These are phyloP conservation scores for Pluteus cervinus DNA, from an alignment of 768 basidiomycete species.

Conservation along the genomic window DNA sequence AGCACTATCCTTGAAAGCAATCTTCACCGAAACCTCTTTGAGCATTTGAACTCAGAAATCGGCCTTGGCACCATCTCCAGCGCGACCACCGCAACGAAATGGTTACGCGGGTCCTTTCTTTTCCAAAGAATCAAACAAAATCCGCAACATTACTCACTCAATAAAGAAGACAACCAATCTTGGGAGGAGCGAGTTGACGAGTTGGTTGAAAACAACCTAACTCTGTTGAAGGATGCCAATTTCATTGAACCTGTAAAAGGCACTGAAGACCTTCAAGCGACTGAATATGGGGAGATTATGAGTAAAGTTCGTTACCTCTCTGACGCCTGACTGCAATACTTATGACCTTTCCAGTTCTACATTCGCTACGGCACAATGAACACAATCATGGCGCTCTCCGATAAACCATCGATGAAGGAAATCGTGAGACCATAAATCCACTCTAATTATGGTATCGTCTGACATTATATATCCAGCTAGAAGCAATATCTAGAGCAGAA, in stretches of 20 bases:
- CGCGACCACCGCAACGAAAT: constrained; percentile 64
- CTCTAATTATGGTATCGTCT: too few species aligned
- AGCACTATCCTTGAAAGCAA: constrained; percentile 79
- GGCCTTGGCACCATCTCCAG: constrained; percentile 77
- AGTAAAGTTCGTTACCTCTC: constrained; percentile 51
- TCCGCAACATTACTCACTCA: constrained; percentile 66
- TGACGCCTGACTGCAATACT: neutral
- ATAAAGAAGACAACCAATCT: constrained; percentile 45
- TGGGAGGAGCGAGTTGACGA: constrained; percentile 73
- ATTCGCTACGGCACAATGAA: constrained; percentile 71
- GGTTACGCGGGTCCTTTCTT: constrained; percentile 84
- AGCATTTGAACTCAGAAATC: constrained; percentile 94
- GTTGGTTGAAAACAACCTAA: constrained; percentile 63
- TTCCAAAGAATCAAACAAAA: constrained; percentile 84
- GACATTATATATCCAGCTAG: constrained; percentile 38
- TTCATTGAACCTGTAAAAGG: constrained; percentile 45
- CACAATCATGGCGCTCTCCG: constrained; percentile 53
- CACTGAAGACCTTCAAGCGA: constrained; percentile 44
- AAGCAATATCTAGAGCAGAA: constrained; percentile 55
- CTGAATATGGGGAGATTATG: constrained; percentile 83
- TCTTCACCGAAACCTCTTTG: constrained; percentile 75
- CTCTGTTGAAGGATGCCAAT: constrained; percentile 51
- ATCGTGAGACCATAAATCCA: too few species aligned
- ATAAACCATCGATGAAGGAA: constrained; percentile 51
- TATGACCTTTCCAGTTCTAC: constrained; percentile 52